Evolutionary conservation across 768 basidiomycete species (phyloP).

Genomic region (Lactarius trivialis): DNA sequence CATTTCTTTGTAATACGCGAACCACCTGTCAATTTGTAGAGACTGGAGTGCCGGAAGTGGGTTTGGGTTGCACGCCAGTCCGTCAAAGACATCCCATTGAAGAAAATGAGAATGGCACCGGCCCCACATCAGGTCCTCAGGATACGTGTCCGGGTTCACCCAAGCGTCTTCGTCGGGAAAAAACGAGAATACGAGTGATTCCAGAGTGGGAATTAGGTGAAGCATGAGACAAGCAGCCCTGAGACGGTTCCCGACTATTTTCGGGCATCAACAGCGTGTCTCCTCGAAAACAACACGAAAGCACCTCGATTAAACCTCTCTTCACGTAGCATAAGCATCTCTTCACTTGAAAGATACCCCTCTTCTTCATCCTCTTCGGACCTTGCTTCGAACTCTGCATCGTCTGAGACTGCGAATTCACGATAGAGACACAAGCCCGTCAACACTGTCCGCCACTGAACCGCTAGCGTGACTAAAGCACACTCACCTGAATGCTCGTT

Average conservation of each 20-base stretch:
- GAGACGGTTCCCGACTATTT: not conserved
- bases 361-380: not conserved
- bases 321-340: too few species aligned
- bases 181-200: not conserved
- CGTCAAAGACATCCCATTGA: not conserved
- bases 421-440: not conserved
- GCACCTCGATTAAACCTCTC: not conserved
- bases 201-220: not conserved
- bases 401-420: not conserved
- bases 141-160: not conserved
- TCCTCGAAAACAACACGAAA: not conserved
- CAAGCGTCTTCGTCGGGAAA: too few species aligned
- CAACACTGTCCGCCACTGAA: not conserved
- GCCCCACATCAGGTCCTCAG: not conserved
- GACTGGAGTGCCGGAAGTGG: not conserved
- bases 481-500: not conserved
- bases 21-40: not conserved
- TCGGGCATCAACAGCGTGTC: not conserved
- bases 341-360: too few species aligned
- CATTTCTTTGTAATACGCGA: not conserved
- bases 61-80: not conserved
- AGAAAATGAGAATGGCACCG: not conserved
- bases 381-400: too few species aligned
- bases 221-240: not conserved
- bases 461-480: not conserved